Evolutionary conservation across 352 stramenopile genomes (phyloP).

Genomic region (Achlya hypogyna): DNA sequence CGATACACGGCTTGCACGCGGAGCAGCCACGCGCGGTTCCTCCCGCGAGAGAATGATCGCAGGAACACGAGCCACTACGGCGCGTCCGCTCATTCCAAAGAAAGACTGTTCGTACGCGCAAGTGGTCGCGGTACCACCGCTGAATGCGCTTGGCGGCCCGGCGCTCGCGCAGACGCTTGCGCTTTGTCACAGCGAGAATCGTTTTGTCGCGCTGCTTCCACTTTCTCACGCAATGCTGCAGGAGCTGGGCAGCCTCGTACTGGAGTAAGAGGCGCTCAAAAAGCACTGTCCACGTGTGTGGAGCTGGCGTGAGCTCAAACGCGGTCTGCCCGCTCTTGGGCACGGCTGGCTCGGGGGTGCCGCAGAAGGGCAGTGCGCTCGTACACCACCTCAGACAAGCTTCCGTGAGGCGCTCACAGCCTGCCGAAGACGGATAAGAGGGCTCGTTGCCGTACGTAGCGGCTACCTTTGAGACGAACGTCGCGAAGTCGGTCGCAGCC

Average conservation of each 20-base stretch:
- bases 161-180: constrained; percentile 30
- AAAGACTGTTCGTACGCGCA: constrained; percentile 16
- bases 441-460: neutral
- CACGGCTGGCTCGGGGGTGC: neutral
- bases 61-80: constrained; percentile 37
- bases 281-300: constrained; percentile 23
- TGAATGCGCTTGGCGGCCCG: constrained; percentile 50
- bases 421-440: neutral
- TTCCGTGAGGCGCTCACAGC: constrained; percentile 48
- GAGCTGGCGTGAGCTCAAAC: neutral
- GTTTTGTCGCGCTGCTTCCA: constrained; percentile 38
- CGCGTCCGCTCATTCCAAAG: neutral
- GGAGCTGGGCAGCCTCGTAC: constrained; percentile 30
- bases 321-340: neutral
- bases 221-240: constrained; percentile 38
- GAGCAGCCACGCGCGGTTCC: constrained; percentile 30
- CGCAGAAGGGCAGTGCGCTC: constrained; percentile 15
- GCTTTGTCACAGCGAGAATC: constrained; percentile 31
- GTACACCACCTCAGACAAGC: constrained; percentile 30
- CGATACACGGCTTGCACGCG: constrained; percentile 39
- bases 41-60: constrained; percentile 30
- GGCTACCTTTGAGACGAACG: constrained; percentile 33
- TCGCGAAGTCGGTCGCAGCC: constrained; percentile 42
- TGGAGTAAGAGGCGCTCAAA: constrained; percentile 26
- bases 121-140: constrained; percentile 31